A percentile compares a stretch with the other conserved stretches of the same genome.
Conservation (phyloP, 345 rosid species). For the Euphorbia tirucalli region DNA sequence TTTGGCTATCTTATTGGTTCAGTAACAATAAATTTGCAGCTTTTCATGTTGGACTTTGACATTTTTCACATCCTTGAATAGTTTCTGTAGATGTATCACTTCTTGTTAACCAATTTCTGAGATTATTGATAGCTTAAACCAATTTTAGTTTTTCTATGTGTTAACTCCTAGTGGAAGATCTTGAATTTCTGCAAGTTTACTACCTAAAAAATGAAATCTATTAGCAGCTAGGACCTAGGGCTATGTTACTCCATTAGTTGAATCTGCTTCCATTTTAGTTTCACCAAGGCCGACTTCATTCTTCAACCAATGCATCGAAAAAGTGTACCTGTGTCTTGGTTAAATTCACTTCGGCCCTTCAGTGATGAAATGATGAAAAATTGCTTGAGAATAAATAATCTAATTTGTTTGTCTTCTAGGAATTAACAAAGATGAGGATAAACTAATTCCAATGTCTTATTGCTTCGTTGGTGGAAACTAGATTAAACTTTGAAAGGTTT, state of each 20-base stretch:
- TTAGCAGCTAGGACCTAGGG: not conserved
- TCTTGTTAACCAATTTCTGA: not conserved
- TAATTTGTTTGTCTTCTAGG: not conserved
- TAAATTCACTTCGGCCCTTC: not conserved
- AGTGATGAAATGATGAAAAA: not conserved
- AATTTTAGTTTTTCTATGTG: not conserved
- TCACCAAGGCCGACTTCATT: not conserved
- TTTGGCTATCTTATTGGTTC: constrained; percentile 2
- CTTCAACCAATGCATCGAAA: not conserved
- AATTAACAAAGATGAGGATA: not conserved
- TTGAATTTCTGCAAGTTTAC: not conserved
- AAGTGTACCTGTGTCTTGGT: not conserved
- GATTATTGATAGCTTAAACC: not conserved
- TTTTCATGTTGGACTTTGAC: not conserved
- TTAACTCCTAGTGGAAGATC: not conserved
- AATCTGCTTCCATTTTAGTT: not conserved
- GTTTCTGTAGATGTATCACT: not conserved
- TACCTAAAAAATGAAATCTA: not conserved
- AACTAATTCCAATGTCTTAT: not conserved
- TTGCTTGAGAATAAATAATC: not conserved
- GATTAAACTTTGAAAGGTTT: not conserved
- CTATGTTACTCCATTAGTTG: not conserved
- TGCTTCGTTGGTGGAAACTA: not conserved
- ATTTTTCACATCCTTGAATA: not conserved
- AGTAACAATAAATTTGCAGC: not conserved